Base-by-base conservation (phyloP, 2,329 filamentous ascomycete genomes). In the Aspergillus phoenicis region DNA sequence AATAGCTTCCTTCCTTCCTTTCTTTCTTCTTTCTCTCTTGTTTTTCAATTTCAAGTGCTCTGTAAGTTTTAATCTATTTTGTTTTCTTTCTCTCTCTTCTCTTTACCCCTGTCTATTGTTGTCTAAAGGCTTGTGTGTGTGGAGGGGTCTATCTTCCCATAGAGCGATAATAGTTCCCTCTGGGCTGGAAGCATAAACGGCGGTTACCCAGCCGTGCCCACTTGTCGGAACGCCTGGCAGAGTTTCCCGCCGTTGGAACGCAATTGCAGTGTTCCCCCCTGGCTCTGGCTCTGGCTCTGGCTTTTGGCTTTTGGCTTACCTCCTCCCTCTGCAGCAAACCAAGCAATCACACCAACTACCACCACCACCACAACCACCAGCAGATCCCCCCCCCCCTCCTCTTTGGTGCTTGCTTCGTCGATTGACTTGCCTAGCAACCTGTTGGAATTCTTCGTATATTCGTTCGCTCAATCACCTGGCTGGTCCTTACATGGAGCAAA, bases 401-500 rank as follows among this genome's bases (percentile, higher is more conserved):
- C 30, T 4, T 4, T 15, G 33, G 22, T 28, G 24, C 48, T 22
- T 56, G 52, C 41, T 45, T 54, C 48, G 54, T 54, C 36, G 52
- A 61, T 53, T 58, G 39, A 59, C 39, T 59, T 53, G 52, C 61
- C 55, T 57, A 56, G 58, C 56, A 61, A 57, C 53, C 54, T 51
- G 45, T 51, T 30, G 56, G 30, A 59, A 58, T 58, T 56, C 43
- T 36, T 38, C 52, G 49, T 54, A 58, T 36, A 52, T 62, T 47
- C 57, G 54, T 57, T 60, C 26, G n/a, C 57, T 62, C 33, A 36
- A 60, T 43, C 45, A 54, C 39, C 53, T 65, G 66, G 65, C 66
- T 68, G 66, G 66, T 65, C 65, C 66, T 65, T 67, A 59, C 47
- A 60, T 58, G 59, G 59, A 58, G 57, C 52, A 58, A 52, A 57